Percentiles rank a stretch among this genome's conserved stretches.
phyloP scores from a whole-genome alignment of 1,284 basidiomycete genomes.

The Coniophora puteana region DNA sequence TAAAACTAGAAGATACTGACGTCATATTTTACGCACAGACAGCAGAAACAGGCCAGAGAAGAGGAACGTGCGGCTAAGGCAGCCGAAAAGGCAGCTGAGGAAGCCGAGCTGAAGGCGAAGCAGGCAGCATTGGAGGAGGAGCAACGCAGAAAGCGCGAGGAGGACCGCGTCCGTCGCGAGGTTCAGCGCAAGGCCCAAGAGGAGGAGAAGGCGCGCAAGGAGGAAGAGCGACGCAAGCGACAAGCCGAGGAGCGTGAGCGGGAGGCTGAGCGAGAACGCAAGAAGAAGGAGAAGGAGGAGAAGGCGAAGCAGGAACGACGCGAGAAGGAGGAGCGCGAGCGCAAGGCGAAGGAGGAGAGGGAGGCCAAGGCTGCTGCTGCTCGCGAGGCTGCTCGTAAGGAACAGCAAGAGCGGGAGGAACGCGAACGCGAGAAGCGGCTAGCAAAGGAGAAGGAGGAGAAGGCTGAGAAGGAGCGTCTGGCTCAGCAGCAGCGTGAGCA shows the following conservation, averaged over 20 bases:
- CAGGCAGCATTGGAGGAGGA: slow-evolving; percentile 63
- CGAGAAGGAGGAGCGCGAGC: slow-evolving; percentile 63
- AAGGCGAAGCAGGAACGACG: slow-evolving; percentile 57
- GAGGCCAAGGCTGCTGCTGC: slow-evolving; percentile 49
- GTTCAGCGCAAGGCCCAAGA: slow-evolving; percentile 71
- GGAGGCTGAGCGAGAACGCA: slow-evolving; percentile 61
- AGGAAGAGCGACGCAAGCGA: slow-evolving; percentile 74
- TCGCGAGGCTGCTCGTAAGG: slow-evolving; percentile 37
- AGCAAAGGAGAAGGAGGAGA: slow-evolving; percentile 60
- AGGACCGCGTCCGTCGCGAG: slow-evolving; percentile 71
- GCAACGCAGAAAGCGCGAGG: slow-evolving; percentile 66
- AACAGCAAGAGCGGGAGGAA: slow-evolving; percentile 64
- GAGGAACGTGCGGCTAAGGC: slow-evolving; percentile 80
- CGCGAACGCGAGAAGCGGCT: slow-evolving; percentile 52
- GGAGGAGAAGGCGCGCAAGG: slow-evolving; percentile 75
- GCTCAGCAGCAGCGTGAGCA: slow-evolving; percentile 45
- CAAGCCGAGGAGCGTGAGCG: slow-evolving; percentile 66
- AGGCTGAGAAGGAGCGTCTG: slow-evolving; percentile 43
- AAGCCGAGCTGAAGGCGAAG: slow-evolving; percentile 65
- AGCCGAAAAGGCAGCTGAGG: slow-evolving; percentile 80
- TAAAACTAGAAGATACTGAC: slow-evolving; percentile 8
- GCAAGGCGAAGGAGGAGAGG: slow-evolving; percentile 54
- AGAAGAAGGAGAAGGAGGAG: slow-evolving; percentile 64
- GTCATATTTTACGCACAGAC: slow-evolving; percentile 42
- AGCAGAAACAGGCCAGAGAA: slow-evolving; percentile 90